Conservation (phyloP, 345 rosid genomes). For the Bruguiera gymnorhiza region DNA sequence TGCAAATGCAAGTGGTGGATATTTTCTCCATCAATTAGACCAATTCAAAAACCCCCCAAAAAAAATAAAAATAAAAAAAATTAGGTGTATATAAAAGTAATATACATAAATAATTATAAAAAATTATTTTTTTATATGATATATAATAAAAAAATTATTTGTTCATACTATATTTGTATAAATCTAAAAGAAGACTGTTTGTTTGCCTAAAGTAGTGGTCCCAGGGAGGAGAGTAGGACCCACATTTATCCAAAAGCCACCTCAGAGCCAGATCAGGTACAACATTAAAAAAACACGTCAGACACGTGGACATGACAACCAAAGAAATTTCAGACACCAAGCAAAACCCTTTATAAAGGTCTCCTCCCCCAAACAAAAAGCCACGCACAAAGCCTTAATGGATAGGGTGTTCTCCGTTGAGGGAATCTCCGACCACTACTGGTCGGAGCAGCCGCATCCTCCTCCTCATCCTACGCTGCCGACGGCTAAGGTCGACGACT, state of each 20-base stretch:
- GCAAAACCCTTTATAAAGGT: not conserved
- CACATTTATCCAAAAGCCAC: constrained; percentile 23
- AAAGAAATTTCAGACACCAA: not conserved
- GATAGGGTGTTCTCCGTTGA: constrained; percentile 22
- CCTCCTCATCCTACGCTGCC: not conserved
- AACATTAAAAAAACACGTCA: not conserved
- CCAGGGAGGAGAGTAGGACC: not conserved
- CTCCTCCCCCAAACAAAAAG: not conserved
- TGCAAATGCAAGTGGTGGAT: not conserved
- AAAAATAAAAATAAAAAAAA: too few relatives aligned
- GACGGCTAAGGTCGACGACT: not conserved
- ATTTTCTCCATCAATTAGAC: not conserved
- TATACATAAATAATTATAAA: too few relatives aligned
- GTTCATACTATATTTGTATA: too few relatives aligned
- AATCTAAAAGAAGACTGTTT: too few relatives aligned
- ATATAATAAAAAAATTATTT: too few relatives aligned
- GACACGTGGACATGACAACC: not conserved
- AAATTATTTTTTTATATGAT: too few relatives aligned
- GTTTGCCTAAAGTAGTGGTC: too few relatives aligned
- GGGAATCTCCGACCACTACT: constrained; percentile 15
- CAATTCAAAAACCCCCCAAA: too few relatives aligned
- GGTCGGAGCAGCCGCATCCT: constrained; percentile 16
- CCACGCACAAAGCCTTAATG: not conserved
- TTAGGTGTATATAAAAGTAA: too few relatives aligned
- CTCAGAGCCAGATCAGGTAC: constrained; percentile 25